Base-by-base conservation (phyloP, 2,329 filamentous ascomycete genomes). In the Alternaria sp. region DNA sequence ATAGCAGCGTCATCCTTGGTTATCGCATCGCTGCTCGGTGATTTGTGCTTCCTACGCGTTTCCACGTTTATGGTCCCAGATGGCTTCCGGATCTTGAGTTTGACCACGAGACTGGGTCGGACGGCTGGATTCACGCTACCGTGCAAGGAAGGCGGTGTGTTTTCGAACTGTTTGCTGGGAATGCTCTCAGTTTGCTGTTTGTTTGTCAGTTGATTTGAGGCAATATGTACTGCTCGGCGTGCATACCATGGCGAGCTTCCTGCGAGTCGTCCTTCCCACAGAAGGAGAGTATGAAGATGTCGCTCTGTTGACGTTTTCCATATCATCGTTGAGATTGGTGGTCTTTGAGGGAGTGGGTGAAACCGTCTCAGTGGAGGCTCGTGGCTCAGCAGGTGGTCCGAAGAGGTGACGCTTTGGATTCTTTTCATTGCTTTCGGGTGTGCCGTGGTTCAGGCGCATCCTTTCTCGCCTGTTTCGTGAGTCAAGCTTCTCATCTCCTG, bases 331-430 rank as follows among this genome's bases (percentile, higher is more conserved):
- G 18, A 9, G 9, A 6, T 12, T 44, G 20, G 25, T 20, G 3
- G 28, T 14, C 28, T 28, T 25, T 3, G 46, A 41, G 16, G 32
- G 46, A 25, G 46, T 50, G 14, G 20, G 46, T 18, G 51, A 44
- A 44, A 14, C 25, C 38, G 12, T 25, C 18, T 30, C 28, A 10
- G 27, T 34, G 25, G 18, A 9, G 12, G 34, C 25, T 36, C 34
- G 34, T 8, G 20, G n/a, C 8, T 41, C 12, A 16, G 7, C 38
- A 16, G 12, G 20, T 8, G 36, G 18, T 5, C 45, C 54, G 11
- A 43, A 57, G 14, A 57, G 41, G 5, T 40, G 54, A 34, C 45
- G 54, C 36, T 34, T 57, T 14, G 45, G 54, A 14, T 57, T 40
- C 16, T 40, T 50, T 16, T n/a, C 45, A 16, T 11, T n/a, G 9